Evolutionary conservation across 805 yeast genomes (phyloP).

Genomic region (Candida ficus): DNA sequence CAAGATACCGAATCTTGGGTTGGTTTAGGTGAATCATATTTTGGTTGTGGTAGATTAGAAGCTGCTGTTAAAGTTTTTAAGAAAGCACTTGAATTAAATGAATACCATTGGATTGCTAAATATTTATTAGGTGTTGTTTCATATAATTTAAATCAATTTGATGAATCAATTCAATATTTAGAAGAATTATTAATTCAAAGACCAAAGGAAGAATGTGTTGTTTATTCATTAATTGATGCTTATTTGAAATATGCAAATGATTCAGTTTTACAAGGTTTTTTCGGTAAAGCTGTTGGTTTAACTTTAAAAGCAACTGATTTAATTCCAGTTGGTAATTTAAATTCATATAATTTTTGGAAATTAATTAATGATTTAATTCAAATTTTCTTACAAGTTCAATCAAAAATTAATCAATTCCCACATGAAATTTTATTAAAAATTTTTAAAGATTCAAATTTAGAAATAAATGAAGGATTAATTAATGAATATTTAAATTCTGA

Average conservation of each 20-base stretch:
- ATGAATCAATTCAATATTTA: constrained; percentile 49
- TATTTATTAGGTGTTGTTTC: constrained; percentile 66
- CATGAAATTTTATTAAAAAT: constrained; percentile 27
- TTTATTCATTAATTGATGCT: constrained; percentile 53
- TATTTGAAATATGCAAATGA: constrained; percentile 48
- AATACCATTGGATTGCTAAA: constrained; percentile 52
- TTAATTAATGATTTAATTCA: constrained; percentile 52
- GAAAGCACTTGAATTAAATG: constrained; percentile 52
- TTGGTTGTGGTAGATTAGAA: constrained; percentile 75
- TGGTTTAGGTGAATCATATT: constrained; percentile 96
- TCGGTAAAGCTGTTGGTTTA: constrained; percentile 54
- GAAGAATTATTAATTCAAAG: constrained; percentile 34
- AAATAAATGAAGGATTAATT: constrained; percentile 27
- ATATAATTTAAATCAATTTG: constrained; percentile 60
- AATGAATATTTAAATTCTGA: constrained; percentile 19
- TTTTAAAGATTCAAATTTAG: constrained; percentile 18
- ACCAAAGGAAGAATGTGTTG: constrained; percentile 46
- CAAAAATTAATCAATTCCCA: constrained; percentile 48
- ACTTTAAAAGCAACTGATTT: constrained; percentile 43
- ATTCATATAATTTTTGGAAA: constrained; percentile 62
- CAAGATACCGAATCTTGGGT: constrained; percentile 80
- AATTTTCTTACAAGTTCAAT: constrained; percentile 50
- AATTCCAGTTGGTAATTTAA: constrained; percentile 32
- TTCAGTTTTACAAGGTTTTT: constrained; percentile 54
- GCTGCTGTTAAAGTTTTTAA: constrained; percentile 82